Base-by-base conservation (phyloP, 2,329 filamentous ascomycete genomes). In the Rasamsonia emersonii region DNA sequence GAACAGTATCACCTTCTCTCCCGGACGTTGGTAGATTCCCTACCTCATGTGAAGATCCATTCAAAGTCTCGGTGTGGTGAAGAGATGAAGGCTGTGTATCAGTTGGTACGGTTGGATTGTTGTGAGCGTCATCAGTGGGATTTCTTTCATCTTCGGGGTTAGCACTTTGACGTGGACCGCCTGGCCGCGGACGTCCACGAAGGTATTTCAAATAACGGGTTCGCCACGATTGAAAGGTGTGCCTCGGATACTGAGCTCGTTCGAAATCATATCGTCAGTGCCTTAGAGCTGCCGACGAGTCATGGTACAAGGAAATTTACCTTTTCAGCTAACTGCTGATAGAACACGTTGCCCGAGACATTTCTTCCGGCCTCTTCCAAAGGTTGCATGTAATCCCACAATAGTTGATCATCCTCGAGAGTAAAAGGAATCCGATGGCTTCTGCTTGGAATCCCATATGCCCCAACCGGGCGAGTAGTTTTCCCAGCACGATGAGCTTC, bases 201-300 rank as follows among this genome's bases (percentile, higher is more conserved):
- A 68, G 40, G 14, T 39, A 45, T 38, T 60, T 68, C 9, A 65
- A 19, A 40, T 62, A 69, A n/a, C 65, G 58, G 44, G 64, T 55
- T 19, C 66, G 58, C 58, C 61, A 69, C 18, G 66, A 68, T 44
- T 70, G 66, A 42, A 44, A 68, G 3, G 65, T 58, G 44, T 70
- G 66, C 28, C 53, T 46, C 8, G 64, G 58, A 39, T 62, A 46
- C 63, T 65, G 36, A 8, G 15, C 4, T 14, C 2, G 19, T 23
- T 9, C 21, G 35, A 18, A 25, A 23, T 18, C 19, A 30, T 7
- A n/a, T 24, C 20, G 11, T 23, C 20, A 9, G 20, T 4, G n/a
- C 20, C 19, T 26, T n/a, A 11, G 7, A 3, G 16, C 18, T 11
- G 8, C 24, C 14, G 24, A 8, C 5, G 10, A 31, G 19, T 35